These are phyloP conservation scores for Suhomyces chickasaworum DNA, from an alignment of 1,139 yeast species.

Conservation along the genomic window DNA sequence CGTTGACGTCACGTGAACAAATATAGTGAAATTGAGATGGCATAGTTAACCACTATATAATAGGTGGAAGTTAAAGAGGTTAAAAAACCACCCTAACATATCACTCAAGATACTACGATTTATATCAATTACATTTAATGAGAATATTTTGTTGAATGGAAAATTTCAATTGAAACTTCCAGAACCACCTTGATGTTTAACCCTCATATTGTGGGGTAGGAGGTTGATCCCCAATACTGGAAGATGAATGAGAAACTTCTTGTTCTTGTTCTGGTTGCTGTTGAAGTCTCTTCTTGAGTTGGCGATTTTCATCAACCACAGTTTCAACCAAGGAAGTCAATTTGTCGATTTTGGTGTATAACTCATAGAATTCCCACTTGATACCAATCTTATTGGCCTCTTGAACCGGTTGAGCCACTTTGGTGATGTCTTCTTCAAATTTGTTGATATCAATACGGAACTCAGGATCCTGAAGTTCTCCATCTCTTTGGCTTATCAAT, in stretches of 20 bases:
- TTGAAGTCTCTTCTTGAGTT: constrained; percentile 25
- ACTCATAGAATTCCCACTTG: constrained; percentile 64
- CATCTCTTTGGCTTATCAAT: constrained; percentile 54
- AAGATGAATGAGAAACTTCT: background rate
- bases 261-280: background rate
- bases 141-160: no score
- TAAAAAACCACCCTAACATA: no score
- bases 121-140: no score
- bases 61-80: no score
- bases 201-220: constrained; percentile 5
- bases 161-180: no score
- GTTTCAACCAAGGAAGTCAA: constrained; percentile 44
- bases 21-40: background rate
- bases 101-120: no score
- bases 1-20: constrained; percentile 6
- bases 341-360: constrained; percentile 52
- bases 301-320: constrained; percentile 46
- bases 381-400: constrained; percentile 58
- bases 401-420: constrained; percentile 57
- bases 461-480: constrained; percentile 73
- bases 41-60: background rate
- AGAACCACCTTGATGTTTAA: background rate
- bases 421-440: constrained; percentile 53
- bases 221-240: background rate
- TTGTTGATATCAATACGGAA: constrained; percentile 51